Evolutionary conservation across 179 eudicot genomes (phyloP).

Genomic region (Drosera spatulata): DNA sequence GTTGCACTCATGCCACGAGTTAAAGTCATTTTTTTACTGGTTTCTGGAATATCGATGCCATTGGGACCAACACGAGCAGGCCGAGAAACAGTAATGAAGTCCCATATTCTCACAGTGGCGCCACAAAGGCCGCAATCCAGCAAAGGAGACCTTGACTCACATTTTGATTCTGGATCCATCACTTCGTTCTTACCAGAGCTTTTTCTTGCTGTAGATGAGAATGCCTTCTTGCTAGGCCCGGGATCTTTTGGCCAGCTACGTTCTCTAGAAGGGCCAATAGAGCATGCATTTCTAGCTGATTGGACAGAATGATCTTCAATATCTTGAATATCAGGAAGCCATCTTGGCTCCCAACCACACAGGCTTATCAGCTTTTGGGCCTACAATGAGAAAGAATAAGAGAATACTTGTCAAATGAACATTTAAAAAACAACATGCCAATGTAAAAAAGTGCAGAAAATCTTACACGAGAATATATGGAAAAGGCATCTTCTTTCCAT

Average conservation of each 20-base stretch:
- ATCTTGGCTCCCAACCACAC: conserved; percentile 99
- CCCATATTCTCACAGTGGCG: conserved; percentile 93
- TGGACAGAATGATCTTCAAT: conserved; percentile 99
- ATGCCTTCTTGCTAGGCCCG: conserved; percentile 71
- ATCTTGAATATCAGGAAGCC: conserved; percentile 94
- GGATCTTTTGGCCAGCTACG: conserved; percentile 39
- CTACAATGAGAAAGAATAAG: conserved; percentile 23
- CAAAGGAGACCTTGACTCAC: conserved; percentile 85
- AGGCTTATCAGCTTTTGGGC: conserved; percentile 91
- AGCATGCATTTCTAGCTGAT: conserved; percentile 86
- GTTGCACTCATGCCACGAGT: conserved; percentile 97
- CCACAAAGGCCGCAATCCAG: conserved; percentile 98
- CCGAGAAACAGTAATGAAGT: conserved; percentile 68
- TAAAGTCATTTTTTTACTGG: conserved; percentile 72
- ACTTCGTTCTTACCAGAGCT: conserved; percentile 36
- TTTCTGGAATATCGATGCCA: conserved; percentile 62
- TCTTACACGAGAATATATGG: conserved; percentile 67
- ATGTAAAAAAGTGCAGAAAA: conserved; percentile 1
- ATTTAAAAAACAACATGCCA: background rate
- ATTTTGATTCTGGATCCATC: conserved; percentile 45
- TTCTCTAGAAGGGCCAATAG: conserved; percentile 56
- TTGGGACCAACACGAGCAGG: conserved; percentile 74
- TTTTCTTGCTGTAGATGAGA: conserved; percentile 58
- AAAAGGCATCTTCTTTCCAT: conserved; percentile 51
- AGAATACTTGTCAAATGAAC: conserved; percentile 3